Percentiles rank a stretch among this genome's conserved stretches.
These are phyloP conservation scores for Melaleuca alternifolia DNA, from an alignment of 345 rosid species.

Conservation along the genomic window DNA sequence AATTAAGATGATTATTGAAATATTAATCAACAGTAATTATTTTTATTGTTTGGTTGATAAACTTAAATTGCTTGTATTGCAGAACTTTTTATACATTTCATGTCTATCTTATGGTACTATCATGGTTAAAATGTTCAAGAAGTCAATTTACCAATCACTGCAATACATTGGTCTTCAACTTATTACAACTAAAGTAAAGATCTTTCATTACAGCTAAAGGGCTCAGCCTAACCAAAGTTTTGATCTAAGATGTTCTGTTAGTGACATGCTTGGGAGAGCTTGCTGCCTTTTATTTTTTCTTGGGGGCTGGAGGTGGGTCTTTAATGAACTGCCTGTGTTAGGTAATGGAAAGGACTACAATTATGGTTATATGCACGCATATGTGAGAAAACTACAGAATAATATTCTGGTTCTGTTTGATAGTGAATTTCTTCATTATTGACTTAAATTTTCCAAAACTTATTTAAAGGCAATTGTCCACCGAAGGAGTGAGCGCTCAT, in stretches of 20 bases:
- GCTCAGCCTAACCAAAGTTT: not conserved
- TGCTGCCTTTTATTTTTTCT: not conserved
- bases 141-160: not conserved
- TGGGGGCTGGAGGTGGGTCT: not conserved
- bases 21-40: not conserved
- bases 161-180: not conserved
- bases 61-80: not conserved
- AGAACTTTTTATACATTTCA: not conserved
- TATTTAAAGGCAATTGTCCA: not conserved
- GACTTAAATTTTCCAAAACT: not conserved
- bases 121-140: not conserved
- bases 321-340: not conserved
- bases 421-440: not conserved
- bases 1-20: not conserved
- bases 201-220: not conserved
- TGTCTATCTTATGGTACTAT: not conserved
- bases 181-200: not conserved
- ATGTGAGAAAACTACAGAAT: not conserved
- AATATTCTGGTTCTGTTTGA: not conserved
- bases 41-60: not conserved
- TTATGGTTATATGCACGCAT: not conserved
- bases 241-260: not conserved
- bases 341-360: not conserved
- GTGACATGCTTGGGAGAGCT: not conserved
- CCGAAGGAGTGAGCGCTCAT: not conserved